Base-by-base conservation (phyloP, 139 green algal genomes). In the Chlorella ohadii region DNA sequence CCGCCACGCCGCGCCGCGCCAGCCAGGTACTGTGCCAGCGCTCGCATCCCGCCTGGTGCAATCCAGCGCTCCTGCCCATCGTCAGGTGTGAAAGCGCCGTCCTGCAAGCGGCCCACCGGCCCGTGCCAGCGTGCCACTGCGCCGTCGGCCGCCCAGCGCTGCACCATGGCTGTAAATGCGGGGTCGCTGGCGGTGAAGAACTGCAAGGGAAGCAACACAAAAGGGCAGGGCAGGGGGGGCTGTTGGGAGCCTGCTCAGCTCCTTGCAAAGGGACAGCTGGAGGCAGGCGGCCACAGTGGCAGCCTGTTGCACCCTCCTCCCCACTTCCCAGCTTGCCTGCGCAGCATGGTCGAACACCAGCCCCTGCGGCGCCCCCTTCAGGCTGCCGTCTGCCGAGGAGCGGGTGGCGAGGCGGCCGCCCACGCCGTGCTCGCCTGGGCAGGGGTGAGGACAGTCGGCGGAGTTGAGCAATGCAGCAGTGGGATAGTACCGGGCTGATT, bases 361-460 rank as follows among this genome's bases (percentile, higher is more conserved):
- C 7, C 84, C 51, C 0, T 65, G 47, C 0, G 66, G 66, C 19
- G 71, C 47, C 11, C 72, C 80, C 76, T 59, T 72, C 17, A 82
- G 36, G 75, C 75, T 81, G 39, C 66, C 66, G 47, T 92, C 90
- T 1, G 33, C 55, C 9, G 76, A 81, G 44, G 81, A 84, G 44
- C 93, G 91, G 0, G 92, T 96, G 38, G 87, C 93, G 55, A 95
- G 79, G 33, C 93, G 78, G n/a, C 93, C 93, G 2, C 93, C 93
- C 16, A 93, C 82, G 38, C 92, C 90, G 84, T 96, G 92, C 83
- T 96, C 94, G 19, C 93, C 79, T 84, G 56, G 55, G 28, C 11
- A 41, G 4, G 5, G 0, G 47, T 0, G 23, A n/a, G 27, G 27
- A 23, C 17, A 27, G n/a, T 5, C 44, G 31, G 6, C 3, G 11